Conservation (phyloP, 345 rosid species). For the Barbarea vulgaris region DNA sequence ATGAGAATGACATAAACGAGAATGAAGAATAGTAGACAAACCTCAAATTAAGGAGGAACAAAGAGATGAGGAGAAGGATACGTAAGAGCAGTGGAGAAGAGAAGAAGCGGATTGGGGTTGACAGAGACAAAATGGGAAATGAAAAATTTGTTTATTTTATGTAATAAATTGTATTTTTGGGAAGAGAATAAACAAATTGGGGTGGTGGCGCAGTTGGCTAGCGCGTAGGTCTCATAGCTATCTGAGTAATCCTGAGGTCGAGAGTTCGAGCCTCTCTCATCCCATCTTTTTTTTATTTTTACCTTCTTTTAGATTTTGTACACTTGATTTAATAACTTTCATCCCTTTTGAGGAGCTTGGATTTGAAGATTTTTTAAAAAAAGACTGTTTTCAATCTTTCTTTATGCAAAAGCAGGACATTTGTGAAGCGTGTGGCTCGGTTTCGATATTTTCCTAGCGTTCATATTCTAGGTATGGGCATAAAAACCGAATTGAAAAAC, state of each 20-base stretch:
- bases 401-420: too few species aligned
- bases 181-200: slow-evolving; percentile 12
- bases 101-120: slow-evolving; percentile 43
- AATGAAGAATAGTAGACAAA: neutral
- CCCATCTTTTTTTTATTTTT: slow-evolving; percentile 31
- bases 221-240: slow-evolving; percentile 93
- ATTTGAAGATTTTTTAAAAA: too few species aligned
- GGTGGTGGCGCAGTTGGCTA: slow-evolving; percentile 97
- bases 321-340: too few species aligned
- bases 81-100: neutral
- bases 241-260: slow-evolving; percentile 84
- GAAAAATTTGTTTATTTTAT: neutral
- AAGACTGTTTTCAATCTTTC: too few species aligned
- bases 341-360: too few species aligned
- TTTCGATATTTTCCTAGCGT: too few species aligned
- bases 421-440: neutral
- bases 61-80: neutral
- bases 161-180: too few species aligned
- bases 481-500: too few species aligned
- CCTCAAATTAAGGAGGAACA: neutral
- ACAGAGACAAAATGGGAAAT: slow-evolving; percentile 5
- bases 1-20: neutral
- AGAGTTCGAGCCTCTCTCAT: slow-evolving; percentile 92
- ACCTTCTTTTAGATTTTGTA: too few species aligned
- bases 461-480: too few species aligned